Evolutionary conservation across 78 protist genomes (phyloP).

Genomic region (Mantamonas sphyraenae): DNA sequence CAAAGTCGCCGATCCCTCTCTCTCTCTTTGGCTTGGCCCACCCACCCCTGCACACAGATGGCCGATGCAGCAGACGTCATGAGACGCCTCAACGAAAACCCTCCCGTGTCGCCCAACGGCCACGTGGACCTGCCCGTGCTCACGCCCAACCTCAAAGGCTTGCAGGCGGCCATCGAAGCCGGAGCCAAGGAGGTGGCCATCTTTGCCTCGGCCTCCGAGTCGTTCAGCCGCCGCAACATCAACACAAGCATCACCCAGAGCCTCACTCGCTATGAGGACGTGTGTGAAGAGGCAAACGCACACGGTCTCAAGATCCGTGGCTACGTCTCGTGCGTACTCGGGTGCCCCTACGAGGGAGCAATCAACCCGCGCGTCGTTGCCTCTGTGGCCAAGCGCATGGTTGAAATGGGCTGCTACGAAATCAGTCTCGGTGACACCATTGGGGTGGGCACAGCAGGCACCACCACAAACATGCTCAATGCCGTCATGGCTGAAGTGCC

Average conservation of each 20-base stretch:
- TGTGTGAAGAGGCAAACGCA: constrained; percentile 40
- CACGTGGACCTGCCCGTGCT: constrained; percentile 81
- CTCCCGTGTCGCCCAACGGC: constrained; percentile 35
- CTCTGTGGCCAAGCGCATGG: constrained; percentile 44
- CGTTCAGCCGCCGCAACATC: constrained; percentile 61
- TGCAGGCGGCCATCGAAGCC: constrained; percentile 45
- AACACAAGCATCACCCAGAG: constrained; percentile 58
- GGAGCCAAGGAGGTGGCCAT: constrained; percentile 71
- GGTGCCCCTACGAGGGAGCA: constrained; percentile 83
- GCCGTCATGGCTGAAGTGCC: neutral
- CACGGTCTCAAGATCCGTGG: constrained; percentile 56
- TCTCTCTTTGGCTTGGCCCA: neutral
- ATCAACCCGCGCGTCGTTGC: constrained; percentile 39
- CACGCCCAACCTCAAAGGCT: constrained; percentile 77
- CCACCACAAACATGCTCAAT: neutral
- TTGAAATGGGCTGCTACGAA: constrained; percentile 85
- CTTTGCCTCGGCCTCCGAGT: constrained; percentile 72
- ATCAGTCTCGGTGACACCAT: constrained; percentile 89
- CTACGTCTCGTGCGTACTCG: constrained; percentile 80
- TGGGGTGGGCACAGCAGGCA: constrained; percentile 78
- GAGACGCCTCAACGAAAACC: constrained; percentile 1
- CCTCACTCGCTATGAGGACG: constrained; percentile 55
- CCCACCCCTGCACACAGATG: constrained; percentile 30
- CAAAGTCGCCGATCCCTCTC: neutral
- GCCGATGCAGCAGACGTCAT: constrained; percentile 42